A percentile compares a stretch with the other conserved stretches of the same genome.
Conservation (phyloP, 1,284 basidiomycete species). For the Sanghuangporus baumii region DNA sequence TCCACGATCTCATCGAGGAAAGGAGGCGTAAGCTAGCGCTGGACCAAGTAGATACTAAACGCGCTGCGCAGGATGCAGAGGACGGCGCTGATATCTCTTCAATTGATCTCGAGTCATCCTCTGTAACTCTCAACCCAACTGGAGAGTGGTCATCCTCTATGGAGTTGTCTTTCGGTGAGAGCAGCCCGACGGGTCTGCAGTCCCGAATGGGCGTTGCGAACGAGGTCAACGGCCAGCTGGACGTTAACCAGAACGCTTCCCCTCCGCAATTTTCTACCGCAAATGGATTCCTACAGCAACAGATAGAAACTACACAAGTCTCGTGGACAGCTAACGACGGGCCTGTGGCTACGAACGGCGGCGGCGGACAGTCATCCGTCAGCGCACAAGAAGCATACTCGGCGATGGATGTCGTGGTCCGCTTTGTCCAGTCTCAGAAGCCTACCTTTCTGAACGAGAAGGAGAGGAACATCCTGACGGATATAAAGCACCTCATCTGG, state of each 20-base stretch:
- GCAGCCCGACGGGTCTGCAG: background rate
- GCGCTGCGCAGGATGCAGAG: background rate
- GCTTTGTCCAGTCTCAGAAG: conserved; percentile 8
- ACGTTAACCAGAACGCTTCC: background rate
- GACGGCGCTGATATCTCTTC: background rate
- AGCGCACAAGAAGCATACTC: conserved; percentile 7
- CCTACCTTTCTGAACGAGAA: conserved; percentile 6
- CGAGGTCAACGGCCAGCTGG: background rate
- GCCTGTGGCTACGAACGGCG: background rate
- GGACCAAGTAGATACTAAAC: background rate
- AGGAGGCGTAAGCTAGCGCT: background rate
- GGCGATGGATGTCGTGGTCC: conserved; percentile 7
- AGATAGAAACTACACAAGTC: background rate
- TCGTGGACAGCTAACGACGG: background rate
- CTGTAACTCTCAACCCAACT: background rate
- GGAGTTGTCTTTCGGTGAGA: background rate
- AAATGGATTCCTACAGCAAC: background rate
- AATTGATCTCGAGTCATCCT: background rate
- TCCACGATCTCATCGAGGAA: background rate
- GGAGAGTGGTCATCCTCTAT: background rate
- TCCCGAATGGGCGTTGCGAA: background rate
- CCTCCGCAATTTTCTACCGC: background rate
- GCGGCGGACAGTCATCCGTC: background rate
- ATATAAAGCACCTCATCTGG: conserved; percentile 12
- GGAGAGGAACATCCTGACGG: conserved; percentile 9